phyloP scores from a whole-genome alignment of 2,329 filamentous ascomycete species.

The Aureobasidium sp. region DNA sequence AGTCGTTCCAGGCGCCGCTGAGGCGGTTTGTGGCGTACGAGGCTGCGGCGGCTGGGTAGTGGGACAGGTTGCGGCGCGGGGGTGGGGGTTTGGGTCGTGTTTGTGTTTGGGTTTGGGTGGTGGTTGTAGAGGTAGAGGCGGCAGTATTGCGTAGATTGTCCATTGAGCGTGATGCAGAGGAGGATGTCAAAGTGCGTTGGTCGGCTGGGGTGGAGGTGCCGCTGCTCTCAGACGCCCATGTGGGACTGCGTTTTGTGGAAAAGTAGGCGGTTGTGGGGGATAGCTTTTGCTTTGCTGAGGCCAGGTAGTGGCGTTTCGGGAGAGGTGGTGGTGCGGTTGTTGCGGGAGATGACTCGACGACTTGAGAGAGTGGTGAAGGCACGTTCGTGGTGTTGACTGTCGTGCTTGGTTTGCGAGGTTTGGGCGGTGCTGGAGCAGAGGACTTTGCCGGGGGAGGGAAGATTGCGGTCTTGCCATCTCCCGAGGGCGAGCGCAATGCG shows the following conservation, averaged over 20 bases:
- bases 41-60: conserved; percentile 32
- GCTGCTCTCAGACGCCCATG: conserved; percentile 11
- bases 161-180: conserved; percentile 12
- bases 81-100: conserved; percentile 30
- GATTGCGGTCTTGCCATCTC: conserved; percentile 20
- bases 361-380: conserved; percentile 29
- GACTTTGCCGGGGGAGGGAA: conserved; percentile 20
- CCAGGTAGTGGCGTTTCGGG: conserved; percentile 29
- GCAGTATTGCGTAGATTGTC: not conserved
- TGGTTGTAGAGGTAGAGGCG: not conserved
- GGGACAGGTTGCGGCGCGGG: conserved; percentile 31
- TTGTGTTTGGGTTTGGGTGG: conserved; percentile 11
- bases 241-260: conserved; percentile 19
- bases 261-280: conserved; percentile 23
- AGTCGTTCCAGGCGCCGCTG: conserved; percentile 23
- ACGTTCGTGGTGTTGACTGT: conserved; percentile 24
- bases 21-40: conserved; percentile 34
- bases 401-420: conserved; percentile 30
- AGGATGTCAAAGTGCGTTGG: not conserved
- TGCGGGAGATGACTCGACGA: conserved; percentile 24
- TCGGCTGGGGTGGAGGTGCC: not conserved
- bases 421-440: conserved; percentile 23
- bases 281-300: conserved; percentile 33
- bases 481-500: conserved; percentile 34
- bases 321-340: conserved; percentile 22